Evolutionary conservation across 768 basidiomycete species (phyloP), one percentile per base, ranked within the genome.

Genomic region (Serendipita sp.): DNA sequence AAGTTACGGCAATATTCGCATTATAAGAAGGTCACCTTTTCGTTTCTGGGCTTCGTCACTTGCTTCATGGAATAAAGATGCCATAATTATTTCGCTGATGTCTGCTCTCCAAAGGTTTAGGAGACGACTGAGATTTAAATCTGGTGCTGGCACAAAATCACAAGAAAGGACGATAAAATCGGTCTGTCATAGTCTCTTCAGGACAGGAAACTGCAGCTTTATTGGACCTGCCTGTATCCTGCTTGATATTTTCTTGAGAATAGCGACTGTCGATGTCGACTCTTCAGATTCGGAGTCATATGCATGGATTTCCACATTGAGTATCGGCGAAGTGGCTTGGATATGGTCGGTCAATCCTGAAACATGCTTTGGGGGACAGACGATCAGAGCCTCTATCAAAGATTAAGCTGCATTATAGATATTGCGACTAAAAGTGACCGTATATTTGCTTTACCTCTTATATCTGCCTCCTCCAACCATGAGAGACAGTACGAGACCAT

Each of bases 131-230:
- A 97, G 79, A 3, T 86, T 77, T n/a, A 96, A 78, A 0, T 81
- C 75, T 0, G 85, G 76, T 0, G 92, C 86, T 7, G 92, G 86
- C 24, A 92, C 80, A 60, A 96, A 89, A 73, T 97, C 94, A 71
- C 92, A 96, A 4, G 94, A 88, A 1, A 97, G 80, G 28, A 97
- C 74, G 45, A 96, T 81, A 73, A 96, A 94, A 73, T 96, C 94
- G 66, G 83, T 68, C 75, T 77, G 62, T 37, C 41, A 15, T 15
- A n/a, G 30, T 18, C n/a, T 7, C 5, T 8, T n/a, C 48, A 51
- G 48, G n/a, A 32, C 8, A 18, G n/a, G n/a, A 18, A 16, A 8
- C 30, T n/a, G 35, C 24, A 24, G 24, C 18, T 13, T n/a, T 13
- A 28, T 32, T 44, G 34, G 16, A 66, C 72, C 37, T 45, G 75